These are phyloP conservation scores for Mollisia scopiformis DNA, from an alignment of 2,329 filamentous ascomycete species.

Conservation along the genomic window DNA sequence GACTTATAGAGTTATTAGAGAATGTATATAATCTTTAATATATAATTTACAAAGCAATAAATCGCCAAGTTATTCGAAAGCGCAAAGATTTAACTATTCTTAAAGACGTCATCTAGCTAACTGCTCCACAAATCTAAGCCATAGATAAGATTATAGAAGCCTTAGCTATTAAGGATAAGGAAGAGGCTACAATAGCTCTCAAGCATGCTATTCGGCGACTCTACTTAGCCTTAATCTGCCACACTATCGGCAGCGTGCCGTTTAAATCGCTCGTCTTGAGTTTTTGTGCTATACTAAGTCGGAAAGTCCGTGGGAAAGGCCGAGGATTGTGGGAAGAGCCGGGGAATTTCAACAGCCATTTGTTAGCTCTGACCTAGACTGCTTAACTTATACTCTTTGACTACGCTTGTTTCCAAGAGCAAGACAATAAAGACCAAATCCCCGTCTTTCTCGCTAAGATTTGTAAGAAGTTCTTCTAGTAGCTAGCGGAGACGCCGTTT, in stretches of 20 bases:
- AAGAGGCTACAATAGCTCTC: slow-evolving; percentile 5
- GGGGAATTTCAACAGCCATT: slow-evolving; percentile 18
- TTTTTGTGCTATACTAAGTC: slow-evolving; percentile 12
- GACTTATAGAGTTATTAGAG: no score
- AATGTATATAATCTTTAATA: no score
- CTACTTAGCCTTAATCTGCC: slow-evolving; percentile 19
- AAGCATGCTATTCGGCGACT: slow-evolving; percentile 18
- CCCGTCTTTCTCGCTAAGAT: slow-evolving; percentile 14
- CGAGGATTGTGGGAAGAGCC: slow-evolving; percentile 10
- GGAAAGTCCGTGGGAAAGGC: slow-evolving; percentile 2
- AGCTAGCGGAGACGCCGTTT: slow-evolving; percentile 17
- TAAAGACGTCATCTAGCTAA: neutral
- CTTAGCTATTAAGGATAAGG: slow-evolving; percentile 8
- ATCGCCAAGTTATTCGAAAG: no score
- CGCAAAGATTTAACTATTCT: no score
- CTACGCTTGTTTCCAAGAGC: slow-evolving; percentile 15
- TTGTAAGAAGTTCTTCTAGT: slow-evolving; percentile 18
- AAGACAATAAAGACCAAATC: slow-evolving; percentile 21
- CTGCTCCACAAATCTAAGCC: neutral
- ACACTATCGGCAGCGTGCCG: slow-evolving; percentile 9
- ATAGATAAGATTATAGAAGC: slow-evolving; percentile 12
- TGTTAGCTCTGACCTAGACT: slow-evolving; percentile 13
- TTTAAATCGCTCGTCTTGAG: slow-evolving; percentile 18
- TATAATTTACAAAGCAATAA: no score
- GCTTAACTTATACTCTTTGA: slow-evolving; percentile 9